Base-by-base conservation (phyloP, 257 asterid species). In the Coffea canephora region DNA sequence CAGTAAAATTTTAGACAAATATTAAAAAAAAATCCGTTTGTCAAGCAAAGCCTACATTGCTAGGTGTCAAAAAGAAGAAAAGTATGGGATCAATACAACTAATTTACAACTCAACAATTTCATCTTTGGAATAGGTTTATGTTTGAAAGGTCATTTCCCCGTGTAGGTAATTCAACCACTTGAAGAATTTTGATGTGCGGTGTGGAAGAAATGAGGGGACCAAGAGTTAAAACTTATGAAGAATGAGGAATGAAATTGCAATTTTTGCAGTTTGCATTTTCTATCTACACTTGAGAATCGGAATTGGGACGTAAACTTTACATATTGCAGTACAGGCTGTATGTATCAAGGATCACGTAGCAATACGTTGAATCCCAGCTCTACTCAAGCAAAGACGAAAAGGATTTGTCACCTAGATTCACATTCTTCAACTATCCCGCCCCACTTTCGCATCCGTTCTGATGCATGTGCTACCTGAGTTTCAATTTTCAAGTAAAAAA, bases 381-480 rank as follows among this genome's bases (percentile, higher is more conserved):
- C 4, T 13, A 74, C 21, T 36, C 59, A 39, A 4, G 55, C 4
- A 59, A 45, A 75, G 18, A 41, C 16, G 62, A 75, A 76, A 62
- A 4, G 43, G 23, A 57, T 59, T n/a, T 67, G 9, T 64, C 73
- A 80, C 6, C 52, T 70, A 8, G 59, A 77, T 52, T 80, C 84
- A 71, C 8, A 71, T 43, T 82, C 89, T 62, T 78, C 75, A 62
- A 13, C 71, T 11, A 70, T 78, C 8, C 94, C 94, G 50, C 87
- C 84, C 97, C 97, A 94, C 86, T 31, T 86, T 46, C 86, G 89
- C 96, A 95, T 89, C 87, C 98, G 87, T 81, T 89, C 89, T 16
- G 97, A 89, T 75, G 99, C 93, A 76, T 89, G 97, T 80, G 80
- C 96, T 65, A 95, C 99, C 99, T 94, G 91, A 83, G 86, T 76